Conservation (phyloP, 106 monocot genomes). For the Dendrobium nobile region DNA sequence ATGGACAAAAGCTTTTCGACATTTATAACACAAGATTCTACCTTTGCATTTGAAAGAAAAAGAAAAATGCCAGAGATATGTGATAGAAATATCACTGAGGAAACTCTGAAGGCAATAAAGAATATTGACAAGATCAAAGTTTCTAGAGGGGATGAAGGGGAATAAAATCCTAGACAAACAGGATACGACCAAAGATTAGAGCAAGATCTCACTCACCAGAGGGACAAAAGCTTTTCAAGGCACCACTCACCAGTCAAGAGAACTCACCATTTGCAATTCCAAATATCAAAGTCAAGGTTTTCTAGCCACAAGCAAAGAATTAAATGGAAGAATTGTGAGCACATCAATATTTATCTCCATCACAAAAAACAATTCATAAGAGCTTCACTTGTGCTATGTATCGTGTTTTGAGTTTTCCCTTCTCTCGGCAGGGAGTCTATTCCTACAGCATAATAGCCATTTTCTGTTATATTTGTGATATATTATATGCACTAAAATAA, state of each 20-base stretch:
- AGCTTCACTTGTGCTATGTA: too few species aligned
- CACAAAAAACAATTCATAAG: too few species aligned
- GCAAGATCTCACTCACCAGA: constrained; percentile 26
- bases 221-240: constrained; percentile 20
- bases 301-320: constrained; percentile 27
- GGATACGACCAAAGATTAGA: constrained; percentile 45
- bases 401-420: too few species aligned
- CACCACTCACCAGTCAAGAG: constrained; percentile 26
- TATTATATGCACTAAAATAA: too few species aligned
- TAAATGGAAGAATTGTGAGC: constrained; percentile 43
- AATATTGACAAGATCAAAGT: constrained; percentile 62
- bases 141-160: constrained; percentile 53
- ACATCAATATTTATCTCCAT: too few species aligned
- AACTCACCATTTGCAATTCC: constrained; percentile 32
- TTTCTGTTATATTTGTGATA: too few species aligned
- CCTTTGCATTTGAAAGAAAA: constrained; percentile 90
- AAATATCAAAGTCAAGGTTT: constrained; percentile 56
- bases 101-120: constrained; percentile 68
- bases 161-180: constrained; percentile 28
- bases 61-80: constrained; percentile 81
- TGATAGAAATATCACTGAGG: constrained; percentile 56
- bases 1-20: constrained; percentile 86
- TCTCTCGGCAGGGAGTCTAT: too few species aligned
- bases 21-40: constrained; percentile 75
- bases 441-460: too few species aligned